These are phyloP conservation scores for Huntiella savannae DNA, from an alignment of 2,329 filamentous ascomycete genomes.

Conservation along the genomic window DNA sequence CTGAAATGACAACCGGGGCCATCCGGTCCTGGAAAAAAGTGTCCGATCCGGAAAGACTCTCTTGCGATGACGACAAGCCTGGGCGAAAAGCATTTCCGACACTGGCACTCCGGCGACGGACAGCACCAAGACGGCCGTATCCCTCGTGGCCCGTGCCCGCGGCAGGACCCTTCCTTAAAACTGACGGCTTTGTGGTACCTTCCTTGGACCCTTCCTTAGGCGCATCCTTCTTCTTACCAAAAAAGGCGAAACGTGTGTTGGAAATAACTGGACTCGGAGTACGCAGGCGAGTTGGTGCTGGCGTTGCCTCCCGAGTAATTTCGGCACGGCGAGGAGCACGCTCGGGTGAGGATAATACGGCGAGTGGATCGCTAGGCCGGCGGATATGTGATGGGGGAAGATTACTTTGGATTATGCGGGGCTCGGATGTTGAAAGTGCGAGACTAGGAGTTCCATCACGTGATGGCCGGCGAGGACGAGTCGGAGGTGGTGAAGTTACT, in stretches of 20 bases:
- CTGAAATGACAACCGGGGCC: conserved; percentile 47
- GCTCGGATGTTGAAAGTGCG: conserved; percentile 32
- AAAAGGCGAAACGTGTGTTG: conserved; percentile 55
- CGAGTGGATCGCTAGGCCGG: conserved; percentile 24
- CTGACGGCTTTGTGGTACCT: conserved; percentile 25
- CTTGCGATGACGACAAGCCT: conserved; percentile 29
- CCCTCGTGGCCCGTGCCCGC: conserved; percentile 92
- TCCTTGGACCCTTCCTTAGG: too few relatives aligned
- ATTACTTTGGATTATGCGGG: conserved; percentile 44
- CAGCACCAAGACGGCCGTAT: conserved; percentile 46
- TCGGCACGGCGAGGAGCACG: not conserved
- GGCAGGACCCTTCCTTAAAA: conserved; percentile 53
- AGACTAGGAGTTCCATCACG: conserved; percentile 40
- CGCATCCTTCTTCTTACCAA: conserved; percentile 50
- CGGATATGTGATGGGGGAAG: conserved; percentile 30
- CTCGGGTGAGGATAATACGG: conserved; percentile 1
- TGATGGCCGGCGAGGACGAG: conserved; percentile 42
- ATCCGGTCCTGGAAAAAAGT: conserved; percentile 42
- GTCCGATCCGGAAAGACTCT: conserved; percentile 30
- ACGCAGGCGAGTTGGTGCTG: conserved; percentile 17
- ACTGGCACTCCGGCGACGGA: conserved; percentile 45
- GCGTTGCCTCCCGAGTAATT: conserved; percentile 1
- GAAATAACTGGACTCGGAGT: conserved; percentile 34
- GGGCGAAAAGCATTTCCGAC: conserved; percentile 22
- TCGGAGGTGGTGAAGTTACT: not conserved